Percentiles rank a stretch among this genome's conserved stretches.
phyloP scores from a whole-genome alignment of 805 yeast species.

The Pichia nakasei region DNA sequence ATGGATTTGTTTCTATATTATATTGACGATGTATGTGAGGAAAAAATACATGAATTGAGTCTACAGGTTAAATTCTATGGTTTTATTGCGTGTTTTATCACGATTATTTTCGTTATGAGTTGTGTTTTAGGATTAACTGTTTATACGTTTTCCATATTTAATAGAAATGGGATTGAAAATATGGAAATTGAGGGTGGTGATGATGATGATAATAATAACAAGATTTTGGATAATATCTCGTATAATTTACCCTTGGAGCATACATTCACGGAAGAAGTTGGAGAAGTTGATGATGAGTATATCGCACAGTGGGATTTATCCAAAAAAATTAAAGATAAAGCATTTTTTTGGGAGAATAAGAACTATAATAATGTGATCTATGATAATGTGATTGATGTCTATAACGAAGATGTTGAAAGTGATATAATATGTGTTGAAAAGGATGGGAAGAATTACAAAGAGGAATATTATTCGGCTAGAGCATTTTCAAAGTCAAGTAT shows the following conservation, averaged over 20 bases:
- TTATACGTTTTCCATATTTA: not conserved
- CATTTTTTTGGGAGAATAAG: not conserved
- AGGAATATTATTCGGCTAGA: not conserved
- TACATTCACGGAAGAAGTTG: not conserved
- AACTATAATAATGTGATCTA: not conserved
- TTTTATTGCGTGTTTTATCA: not conserved
- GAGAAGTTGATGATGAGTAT: not conserved
- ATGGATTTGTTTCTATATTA: constrained; percentile 4
- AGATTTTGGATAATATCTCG: not conserved
- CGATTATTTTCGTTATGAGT: not conserved
- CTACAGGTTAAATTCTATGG: constrained; percentile 11
- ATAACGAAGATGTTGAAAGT: not conserved
- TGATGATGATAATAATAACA: not conserved
- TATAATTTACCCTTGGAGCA: too few species aligned
- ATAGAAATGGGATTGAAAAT: not conserved
- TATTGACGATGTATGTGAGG: constrained; percentile 13
- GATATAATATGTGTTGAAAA: too few species aligned
- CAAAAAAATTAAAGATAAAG: not conserved
- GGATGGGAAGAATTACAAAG: not conserved
- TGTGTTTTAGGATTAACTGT: not conserved
- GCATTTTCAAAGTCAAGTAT: not conserved
- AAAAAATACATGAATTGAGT: constrained; percentile 12
- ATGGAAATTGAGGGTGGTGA: not conserved
- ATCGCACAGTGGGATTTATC: not conserved
- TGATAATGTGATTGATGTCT: not conserved